These are phyloP conservation scores for Verticillium dahliae DNA, from an alignment of 2,329 filamentous ascomycete species.

Conservation along the genomic window DNA sequence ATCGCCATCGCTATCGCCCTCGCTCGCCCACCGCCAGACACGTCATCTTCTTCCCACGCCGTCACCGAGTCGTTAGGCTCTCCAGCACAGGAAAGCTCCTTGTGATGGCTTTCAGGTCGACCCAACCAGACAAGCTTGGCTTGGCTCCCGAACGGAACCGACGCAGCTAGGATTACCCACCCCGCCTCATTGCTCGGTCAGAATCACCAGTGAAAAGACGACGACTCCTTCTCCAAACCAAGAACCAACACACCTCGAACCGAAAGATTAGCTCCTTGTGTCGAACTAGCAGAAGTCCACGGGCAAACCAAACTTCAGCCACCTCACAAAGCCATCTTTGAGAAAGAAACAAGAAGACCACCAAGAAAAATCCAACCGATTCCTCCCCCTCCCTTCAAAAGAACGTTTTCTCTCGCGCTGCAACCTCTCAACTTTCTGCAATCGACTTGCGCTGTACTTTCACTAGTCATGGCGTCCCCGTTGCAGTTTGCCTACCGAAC, in stretches of 20 bases:
- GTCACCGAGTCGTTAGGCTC: background rate
- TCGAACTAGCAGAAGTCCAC: no score
- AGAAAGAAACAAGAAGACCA: conserved; percentile 9
- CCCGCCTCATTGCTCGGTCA: background rate
- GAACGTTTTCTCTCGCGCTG: conserved; percentile 8
- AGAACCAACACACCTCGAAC: background rate
- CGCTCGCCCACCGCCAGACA: background rate
- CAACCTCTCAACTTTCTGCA: conserved; percentile 13
- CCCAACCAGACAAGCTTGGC: background rate
- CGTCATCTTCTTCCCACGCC: background rate
- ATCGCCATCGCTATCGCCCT: background rate
- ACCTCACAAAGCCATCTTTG: background rate
- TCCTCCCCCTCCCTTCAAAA: conserved; percentile 7
- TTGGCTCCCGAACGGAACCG: background rate
- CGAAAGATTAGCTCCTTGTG: no score
- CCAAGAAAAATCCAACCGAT: conserved; percentile 6
- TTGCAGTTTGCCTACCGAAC: conserved; percentile 97
- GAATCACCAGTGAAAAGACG: background rate
- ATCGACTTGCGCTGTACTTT: conserved; percentile 62
- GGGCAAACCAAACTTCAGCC: background rate
- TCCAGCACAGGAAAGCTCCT: background rate
- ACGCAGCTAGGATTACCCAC: background rate
- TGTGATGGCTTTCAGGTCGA: background rate
- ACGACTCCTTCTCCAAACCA: background rate
- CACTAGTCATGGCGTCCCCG: conserved; percentile 86